Evolutionary conservation across 2,329 filamentous ascomycete genomes (phyloP).

Genomic region (Aspergillus thermomutatus): DNA sequence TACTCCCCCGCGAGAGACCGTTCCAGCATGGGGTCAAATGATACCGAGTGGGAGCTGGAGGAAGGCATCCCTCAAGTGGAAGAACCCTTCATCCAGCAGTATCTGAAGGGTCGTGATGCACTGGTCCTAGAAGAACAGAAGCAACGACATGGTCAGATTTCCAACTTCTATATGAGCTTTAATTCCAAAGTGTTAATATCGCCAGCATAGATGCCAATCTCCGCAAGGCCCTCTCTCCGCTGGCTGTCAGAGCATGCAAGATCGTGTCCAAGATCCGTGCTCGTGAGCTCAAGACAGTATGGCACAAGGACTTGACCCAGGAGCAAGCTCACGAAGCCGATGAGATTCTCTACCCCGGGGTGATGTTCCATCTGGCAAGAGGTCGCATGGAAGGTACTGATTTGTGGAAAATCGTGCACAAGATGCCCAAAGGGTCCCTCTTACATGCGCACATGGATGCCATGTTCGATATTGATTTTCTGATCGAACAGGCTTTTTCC

Average conservation of each 20-base stretch:
- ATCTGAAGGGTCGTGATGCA: constrained; percentile 69
- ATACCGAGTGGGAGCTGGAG: constrained; percentile 35
- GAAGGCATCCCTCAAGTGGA: constrained; percentile 47
- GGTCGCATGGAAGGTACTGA: constrained; percentile 79
- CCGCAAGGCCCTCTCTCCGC: constrained; percentile 63
- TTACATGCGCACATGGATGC: constrained; percentile 82
- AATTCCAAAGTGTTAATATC: constrained; percentile 1
- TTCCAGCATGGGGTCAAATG: constrained; percentile 16
- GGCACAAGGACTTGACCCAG: constrained; percentile 72
- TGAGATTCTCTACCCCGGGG: constrained; percentile 73
- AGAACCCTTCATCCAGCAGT: constrained; percentile 79
- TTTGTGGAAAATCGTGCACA: constrained; percentile 78
- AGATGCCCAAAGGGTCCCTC: constrained; percentile 76
- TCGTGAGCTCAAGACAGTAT: constrained; percentile 71
- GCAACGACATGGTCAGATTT: constrained; percentile 67
- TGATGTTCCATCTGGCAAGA: constrained; percentile 89
- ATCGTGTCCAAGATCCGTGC: constrained; percentile 78
- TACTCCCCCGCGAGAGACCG: background rate
- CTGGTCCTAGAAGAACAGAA: constrained; percentile 79
- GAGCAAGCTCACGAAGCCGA: constrained; percentile 59
- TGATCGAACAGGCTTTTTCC: constrained; percentile 67
- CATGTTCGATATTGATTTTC: constrained; percentile 82
- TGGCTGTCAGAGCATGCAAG: constrained; percentile 70
- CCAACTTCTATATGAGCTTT: background rate
- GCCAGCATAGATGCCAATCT: constrained; percentile 25